phyloP scores from a whole-genome alignment of 1,284 basidiomycete genomes.

The Ustilago cynodontis region DNA sequence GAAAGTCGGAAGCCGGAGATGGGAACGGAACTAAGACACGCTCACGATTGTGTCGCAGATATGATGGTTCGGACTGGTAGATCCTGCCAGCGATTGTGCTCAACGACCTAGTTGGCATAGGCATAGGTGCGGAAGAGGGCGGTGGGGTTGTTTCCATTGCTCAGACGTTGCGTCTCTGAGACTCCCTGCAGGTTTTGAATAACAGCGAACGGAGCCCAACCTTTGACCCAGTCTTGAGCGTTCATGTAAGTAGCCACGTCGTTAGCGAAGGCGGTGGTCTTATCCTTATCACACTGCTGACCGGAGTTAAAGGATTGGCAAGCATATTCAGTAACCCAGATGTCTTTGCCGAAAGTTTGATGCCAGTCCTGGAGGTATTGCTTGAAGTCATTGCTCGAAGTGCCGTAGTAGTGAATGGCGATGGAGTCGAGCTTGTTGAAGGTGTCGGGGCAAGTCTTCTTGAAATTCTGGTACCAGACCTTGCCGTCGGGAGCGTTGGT shows the following conservation, averaged over 20 bases:
- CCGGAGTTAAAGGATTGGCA: slow-evolving; percentile 69
- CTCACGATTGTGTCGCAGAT: background rate
- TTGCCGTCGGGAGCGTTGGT: slow-evolving; percentile 55
- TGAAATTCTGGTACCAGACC: slow-evolving; percentile 59
- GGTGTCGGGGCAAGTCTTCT: slow-evolving; percentile 42
- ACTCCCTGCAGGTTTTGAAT: slow-evolving; percentile 63
- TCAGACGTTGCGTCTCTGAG: slow-evolving; percentile 43
- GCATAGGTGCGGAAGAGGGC: slow-evolving; percentile 47
- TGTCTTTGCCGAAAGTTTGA: slow-evolving; percentile 49
- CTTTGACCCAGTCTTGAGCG: slow-evolving; percentile 52
- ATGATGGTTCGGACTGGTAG: too few relatives aligned
- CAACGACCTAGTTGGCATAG: slow-evolving; percentile 22
- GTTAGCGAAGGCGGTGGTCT: slow-evolving; percentile 71
- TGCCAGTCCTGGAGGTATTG: slow-evolving; percentile 57
- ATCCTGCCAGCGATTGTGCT: too few relatives aligned
- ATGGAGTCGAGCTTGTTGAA: slow-evolving; percentile 60
- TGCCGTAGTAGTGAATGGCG: slow-evolving; percentile 65
- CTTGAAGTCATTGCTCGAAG: slow-evolving; percentile 49
- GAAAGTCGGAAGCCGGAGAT: background rate
- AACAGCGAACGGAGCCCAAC: slow-evolving; percentile 60
- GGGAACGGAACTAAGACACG: background rate
- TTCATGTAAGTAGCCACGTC: slow-evolving; percentile 70
- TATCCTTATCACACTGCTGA: slow-evolving; percentile 68
- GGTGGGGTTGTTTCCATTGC: slow-evolving; percentile 48
- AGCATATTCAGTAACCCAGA: slow-evolving; percentile 64